phyloP scores from a whole-genome alignment of 1,284 basidiomycete genomes.

The Ceratobasidium theobromae region DNA sequence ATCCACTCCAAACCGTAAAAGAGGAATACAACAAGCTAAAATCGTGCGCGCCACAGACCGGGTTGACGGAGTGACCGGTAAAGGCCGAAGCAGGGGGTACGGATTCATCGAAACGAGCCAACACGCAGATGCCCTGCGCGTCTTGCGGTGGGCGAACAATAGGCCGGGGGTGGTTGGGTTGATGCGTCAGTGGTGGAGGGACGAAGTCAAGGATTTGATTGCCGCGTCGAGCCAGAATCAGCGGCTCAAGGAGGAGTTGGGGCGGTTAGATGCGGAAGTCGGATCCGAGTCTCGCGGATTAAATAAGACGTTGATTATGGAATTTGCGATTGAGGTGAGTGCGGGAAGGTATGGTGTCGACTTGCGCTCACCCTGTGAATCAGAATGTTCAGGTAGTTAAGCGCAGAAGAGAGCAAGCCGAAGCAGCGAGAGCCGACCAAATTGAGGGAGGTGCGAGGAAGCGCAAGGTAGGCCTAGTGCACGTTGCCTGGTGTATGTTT shows the following conservation, averaged over 20 bases:
- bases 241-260: slow-evolving; percentile 38
- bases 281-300: slow-evolving; percentile 46
- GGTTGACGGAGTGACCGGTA: slow-evolving; percentile 82
- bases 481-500: neutral
- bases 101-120: slow-evolving; percentile 91
- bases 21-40: slow-evolving; percentile 78
- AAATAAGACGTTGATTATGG: slow-evolving; percentile 59
- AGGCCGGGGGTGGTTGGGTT: slow-evolving; percentile 66
- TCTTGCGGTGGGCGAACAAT: slow-evolving; percentile 93
- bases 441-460: slow-evolving; percentile 31
- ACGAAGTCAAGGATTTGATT: slow-evolving; percentile 71
- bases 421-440: slow-evolving; percentile 38
- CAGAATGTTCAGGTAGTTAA: slow-evolving; percentile 81
- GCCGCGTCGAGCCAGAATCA: slow-evolving; percentile 48
- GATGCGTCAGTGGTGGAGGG: slow-evolving; percentile 80
- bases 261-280: slow-evolving; percentile 42
- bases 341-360: neutral
- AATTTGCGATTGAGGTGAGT: slow-evolving; percentile 58
- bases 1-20: too few relatives aligned
- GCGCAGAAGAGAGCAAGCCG: slow-evolving; percentile 55
- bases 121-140: slow-evolving; percentile 87
- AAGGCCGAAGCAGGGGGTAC: slow-evolving; percentile 88
- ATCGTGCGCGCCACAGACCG: slow-evolving; percentile 81
- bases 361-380: slow-evolving; percentile 54
- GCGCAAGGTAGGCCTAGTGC: slow-evolving; percentile 6